Conservation (phyloP, 2,329 filamentous ascomycete species). For the Fusarium sp. region DNA sequence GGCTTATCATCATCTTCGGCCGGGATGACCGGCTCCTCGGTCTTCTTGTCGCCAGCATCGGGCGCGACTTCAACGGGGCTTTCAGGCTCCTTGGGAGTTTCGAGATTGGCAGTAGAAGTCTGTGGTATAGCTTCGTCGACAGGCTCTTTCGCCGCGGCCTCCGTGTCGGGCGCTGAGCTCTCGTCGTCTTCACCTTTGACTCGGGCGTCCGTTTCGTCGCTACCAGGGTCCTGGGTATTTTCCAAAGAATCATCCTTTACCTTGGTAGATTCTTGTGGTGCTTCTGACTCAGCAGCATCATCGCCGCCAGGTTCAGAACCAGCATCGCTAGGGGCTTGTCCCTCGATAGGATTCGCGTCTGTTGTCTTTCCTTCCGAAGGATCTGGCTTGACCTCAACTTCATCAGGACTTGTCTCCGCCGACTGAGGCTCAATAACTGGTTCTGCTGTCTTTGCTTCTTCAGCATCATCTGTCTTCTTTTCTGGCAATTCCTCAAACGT, state of each 20-base stretch:
- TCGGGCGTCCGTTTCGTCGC: slow-evolving; percentile 15
- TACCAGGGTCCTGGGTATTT: slow-evolving; percentile 3
- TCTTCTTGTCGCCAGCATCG: slow-evolving; percentile 4
- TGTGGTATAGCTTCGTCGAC: slow-evolving; percentile 7
- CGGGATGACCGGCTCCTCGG: slow-evolving; percentile 3
- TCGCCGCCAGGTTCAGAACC: neutral
- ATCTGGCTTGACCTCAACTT: slow-evolving; percentile 4
- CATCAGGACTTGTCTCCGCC: neutral
- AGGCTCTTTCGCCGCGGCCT: slow-evolving; percentile 9
- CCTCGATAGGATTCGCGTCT: neutral
- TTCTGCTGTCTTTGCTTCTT: neutral
- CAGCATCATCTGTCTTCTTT: neutral
- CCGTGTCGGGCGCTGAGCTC: neutral
- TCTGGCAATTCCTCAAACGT: slow-evolving; percentile 1
- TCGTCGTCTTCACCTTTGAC: slow-evolving; percentile 13
- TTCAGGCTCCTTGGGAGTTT: slow-evolving; percentile 14
- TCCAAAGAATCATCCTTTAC: slow-evolving; percentile 6
- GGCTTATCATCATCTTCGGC: slow-evolving; percentile 10
- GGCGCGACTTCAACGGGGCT: neutral
- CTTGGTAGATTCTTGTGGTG: neutral
- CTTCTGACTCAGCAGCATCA: slow-evolving; percentile 15
- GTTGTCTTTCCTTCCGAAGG: slow-evolving; percentile 2
- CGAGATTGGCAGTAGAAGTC: neutral
- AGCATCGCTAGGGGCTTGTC: neutral
- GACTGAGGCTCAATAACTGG: neutral